phyloP scores from a whole-genome alignment of 495 filamentous ascomycete species.

The Penicillium longicatenatum region DNA sequence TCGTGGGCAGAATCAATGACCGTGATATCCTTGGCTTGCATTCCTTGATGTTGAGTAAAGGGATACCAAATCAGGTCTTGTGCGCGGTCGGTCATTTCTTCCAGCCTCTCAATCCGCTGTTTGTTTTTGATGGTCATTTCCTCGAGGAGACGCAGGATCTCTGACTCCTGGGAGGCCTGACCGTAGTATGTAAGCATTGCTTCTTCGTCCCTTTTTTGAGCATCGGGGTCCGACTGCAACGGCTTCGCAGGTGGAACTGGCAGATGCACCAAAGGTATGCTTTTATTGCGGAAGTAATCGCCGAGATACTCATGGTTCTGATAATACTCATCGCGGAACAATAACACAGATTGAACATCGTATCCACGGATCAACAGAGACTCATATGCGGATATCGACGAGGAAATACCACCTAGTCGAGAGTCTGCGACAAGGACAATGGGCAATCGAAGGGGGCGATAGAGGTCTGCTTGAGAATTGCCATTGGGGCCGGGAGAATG shows the following conservation, averaged over 20 bases:
- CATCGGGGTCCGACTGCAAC: constrained; percentile 26
- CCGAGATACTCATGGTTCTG: constrained; percentile 65
- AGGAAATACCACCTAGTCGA: constrained; percentile 71
- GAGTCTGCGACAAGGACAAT: constrained; percentile 72
- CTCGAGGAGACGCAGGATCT: constrained; percentile 42
- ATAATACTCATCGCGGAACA: constrained; percentile 64
- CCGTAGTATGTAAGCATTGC: constrained; percentile 62
- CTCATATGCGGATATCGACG: constrained; percentile 75
- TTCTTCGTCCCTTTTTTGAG: constrained; percentile 48
- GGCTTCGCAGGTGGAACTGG: constrained; percentile 52
- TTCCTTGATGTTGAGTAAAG: constrained; percentile 73
- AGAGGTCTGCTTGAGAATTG: constrained; percentile 74
- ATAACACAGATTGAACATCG: constrained; percentile 64
- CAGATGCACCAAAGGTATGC: constrained; percentile 55
- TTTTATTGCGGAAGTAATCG: constrained; percentile 60
- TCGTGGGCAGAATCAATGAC: constrained; percentile 75
- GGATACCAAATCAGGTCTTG: constrained; percentile 73
- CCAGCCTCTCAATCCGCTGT: constrained; percentile 54
- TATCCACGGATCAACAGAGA: constrained; percentile 72
- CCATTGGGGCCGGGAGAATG: constrained; percentile 73
- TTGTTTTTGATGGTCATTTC: constrained; percentile 52
- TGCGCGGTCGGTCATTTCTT: constrained; percentile 59
- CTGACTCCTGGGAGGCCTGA: constrained; percentile 34
- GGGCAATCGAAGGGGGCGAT: constrained; percentile 67
- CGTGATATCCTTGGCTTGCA: constrained; percentile 59